Base-by-base conservation (phyloP, 305 asterid genomes). In the Fraxinus baroniana region DNA sequence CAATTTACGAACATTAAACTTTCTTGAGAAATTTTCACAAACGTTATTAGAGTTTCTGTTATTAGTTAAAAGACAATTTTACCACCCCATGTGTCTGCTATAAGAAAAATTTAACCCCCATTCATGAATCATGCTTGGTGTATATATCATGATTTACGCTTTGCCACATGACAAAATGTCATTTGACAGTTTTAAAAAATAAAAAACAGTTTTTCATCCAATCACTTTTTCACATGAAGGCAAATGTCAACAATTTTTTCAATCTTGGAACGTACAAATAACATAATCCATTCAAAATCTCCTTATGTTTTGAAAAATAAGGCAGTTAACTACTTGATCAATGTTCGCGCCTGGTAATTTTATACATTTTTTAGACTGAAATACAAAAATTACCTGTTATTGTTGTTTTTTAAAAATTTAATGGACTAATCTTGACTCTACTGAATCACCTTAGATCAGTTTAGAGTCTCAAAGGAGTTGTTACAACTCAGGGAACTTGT, bases 301-400 rank as follows among this genome's bases (percentile, higher is more conserved):
- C 70, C 32, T 60, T 20, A 60, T 18, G 6, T 60, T 7, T 60
- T 20, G 15, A 60, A 60, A 60, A 60, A 60, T 60, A 60, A 60
- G 70, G 70, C 30, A 60, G 15, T 20, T 22, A 20, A 60, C 32
- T 20, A 60, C 15, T 60, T 60, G 70, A 20, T 60, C 32, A 60
- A 7, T 60, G 32, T 60, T 20, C 20, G 70, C 12, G 4, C 26
- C 26, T n/a, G 93, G 87, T 71, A 28, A 71, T 71, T 13, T 30
- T 71, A 5, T 28, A 22, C 44, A 66, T 32, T 8, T 71, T 70
- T 71, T 71, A 30, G 41, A 32, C 44, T 4, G 0, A 52, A n/a
- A 71, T 7, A 71, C 12, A 3, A 32, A 4, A 28, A 70, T 70
- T 3, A 3, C 24, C n/a, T 15, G 10, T 5, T 70, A 30, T n/a